These are phyloP conservation scores for Aspergillus melleus DNA, from an alignment of 2,329 filamentous ascomycete species.

Conservation along the genomic window DNA sequence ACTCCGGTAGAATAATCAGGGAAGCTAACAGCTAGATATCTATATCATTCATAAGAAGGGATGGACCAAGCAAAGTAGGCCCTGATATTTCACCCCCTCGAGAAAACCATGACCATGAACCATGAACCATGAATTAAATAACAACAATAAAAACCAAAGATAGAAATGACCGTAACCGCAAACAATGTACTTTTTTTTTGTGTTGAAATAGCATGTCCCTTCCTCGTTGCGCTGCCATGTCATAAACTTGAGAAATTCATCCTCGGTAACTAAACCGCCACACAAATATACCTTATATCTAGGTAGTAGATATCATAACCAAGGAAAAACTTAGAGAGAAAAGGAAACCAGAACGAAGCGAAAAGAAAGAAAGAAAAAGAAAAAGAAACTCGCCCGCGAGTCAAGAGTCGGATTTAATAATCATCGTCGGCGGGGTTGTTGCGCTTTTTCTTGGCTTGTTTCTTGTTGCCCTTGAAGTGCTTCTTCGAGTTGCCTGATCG, in stretches of 20 bases:
- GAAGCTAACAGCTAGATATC: background rate
- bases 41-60: background rate
- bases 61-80: background rate
- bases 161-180: background rate
- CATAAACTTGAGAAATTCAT: background rate
- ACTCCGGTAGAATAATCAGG: background rate
- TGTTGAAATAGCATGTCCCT: background rate
- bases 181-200: background rate
- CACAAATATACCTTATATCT: too few species aligned
- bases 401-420: slow-evolving; percentile 23
- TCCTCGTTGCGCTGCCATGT: background rate
- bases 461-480: slow-evolving; percentile 58
- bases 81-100: background rate
- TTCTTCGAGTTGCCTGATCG: slow-evolving; percentile 70
- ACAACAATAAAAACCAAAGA: background rate
- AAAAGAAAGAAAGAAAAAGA: slow-evolving; percentile 5
- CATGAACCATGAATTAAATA: background rate
- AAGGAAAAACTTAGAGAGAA: slow-evolving; percentile 6
- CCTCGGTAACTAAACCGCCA: background rate
- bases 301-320: background rate
- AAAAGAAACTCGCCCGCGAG: slow-evolving; percentile 20
- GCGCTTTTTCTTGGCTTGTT: slow-evolving; percentile 33
- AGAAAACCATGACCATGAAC: background rate
- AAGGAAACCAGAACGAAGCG: background rate
- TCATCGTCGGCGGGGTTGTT: slow-evolving; percentile 32